These are phyloP conservation scores for Beauveria rudraprayagi DNA, from an alignment of 2,329 filamentous ascomycete genomes.

Conservation along the genomic window DNA sequence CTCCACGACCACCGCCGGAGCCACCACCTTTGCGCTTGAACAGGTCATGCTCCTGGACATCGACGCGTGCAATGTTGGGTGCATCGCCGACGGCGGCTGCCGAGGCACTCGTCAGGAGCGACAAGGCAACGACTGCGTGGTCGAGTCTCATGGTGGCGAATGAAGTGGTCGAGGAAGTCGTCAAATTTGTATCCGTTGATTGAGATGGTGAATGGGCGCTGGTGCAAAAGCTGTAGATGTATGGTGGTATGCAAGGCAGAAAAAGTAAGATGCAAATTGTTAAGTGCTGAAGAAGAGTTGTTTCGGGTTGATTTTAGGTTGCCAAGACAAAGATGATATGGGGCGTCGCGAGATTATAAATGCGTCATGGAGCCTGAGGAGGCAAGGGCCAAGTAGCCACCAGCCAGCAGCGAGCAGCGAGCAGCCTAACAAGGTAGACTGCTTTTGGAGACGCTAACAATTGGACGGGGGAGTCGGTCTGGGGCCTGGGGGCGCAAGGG, in stretches of 20 bases:
- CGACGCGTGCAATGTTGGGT: constrained; percentile 14
- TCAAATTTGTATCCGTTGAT: background rate
- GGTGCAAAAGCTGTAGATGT: background rate
- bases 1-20: background rate
- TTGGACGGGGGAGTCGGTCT: background rate
- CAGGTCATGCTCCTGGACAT: constrained; percentile 34
- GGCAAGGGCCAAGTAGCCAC: background rate
- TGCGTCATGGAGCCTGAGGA: background rate
- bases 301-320: background rate
- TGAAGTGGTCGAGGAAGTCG: background rate
- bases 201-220: background rate
- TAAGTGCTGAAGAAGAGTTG: background rate
- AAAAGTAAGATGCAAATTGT: background rate
- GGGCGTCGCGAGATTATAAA: constrained; percentile 7
- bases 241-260: background rate
- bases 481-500: background rate
- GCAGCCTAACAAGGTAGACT: background rate
- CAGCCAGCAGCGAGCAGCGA: background rate
- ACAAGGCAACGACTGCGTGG: constrained; percentile 21
- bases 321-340: background rate
- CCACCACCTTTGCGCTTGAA: constrained; percentile 41
- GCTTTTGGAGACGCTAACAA: background rate
- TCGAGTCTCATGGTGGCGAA: constrained; percentile 25
- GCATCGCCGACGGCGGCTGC: constrained; percentile 4
- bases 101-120: constrained; percentile 18